A percentile compares a stretch with the other conserved stretches of the same genome.
phyloP scores from a whole-genome alignment of 2,329 filamentous ascomycete genomes.

The Cercospora nicotianae region DNA sequence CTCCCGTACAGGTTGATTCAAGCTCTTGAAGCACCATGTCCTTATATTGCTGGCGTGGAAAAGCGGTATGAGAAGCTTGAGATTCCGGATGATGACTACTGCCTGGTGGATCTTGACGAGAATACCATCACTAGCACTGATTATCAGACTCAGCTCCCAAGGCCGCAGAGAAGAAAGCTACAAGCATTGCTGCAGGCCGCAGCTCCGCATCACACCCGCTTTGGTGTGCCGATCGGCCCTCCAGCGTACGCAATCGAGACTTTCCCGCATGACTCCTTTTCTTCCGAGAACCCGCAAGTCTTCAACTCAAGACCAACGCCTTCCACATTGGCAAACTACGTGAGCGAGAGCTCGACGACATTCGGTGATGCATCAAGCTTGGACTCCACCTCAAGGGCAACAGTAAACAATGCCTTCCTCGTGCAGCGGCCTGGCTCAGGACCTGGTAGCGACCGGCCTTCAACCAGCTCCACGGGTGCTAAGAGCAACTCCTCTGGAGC shows the following conservation, averaged over 20 bases:
- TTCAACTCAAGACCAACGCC: slow-evolving; percentile 71
- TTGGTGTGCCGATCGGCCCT: slow-evolving; percentile 81
- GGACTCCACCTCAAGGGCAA: slow-evolving; percentile 53
- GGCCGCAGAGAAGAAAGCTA: slow-evolving; percentile 87
- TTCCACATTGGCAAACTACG: slow-evolving; percentile 79
- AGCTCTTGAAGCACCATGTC: slow-evolving; percentile 89
- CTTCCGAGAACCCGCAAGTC: slow-evolving; percentile 77
- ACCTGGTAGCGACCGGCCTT: slow-evolving; percentile 67
- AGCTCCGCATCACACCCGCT: slow-evolving; percentile 84
- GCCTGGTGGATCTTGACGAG: slow-evolving; percentile 88
- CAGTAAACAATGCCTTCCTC: slow-evolving; percentile 89
- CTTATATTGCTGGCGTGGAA: slow-evolving; percentile 96
- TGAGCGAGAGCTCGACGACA: slow-evolving; percentile 82
- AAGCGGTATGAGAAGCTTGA: slow-evolving; percentile 82
- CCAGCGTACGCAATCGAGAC: slow-evolving; percentile 91
- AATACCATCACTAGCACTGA: slow-evolving; percentile 84
- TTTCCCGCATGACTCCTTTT: slow-evolving; percentile 86
- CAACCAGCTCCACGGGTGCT: slow-evolving; percentile 60
- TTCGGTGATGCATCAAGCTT: slow-evolving; percentile 67
- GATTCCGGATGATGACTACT: slow-evolving; percentile 91
- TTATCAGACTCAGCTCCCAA: slow-evolving; percentile 74
- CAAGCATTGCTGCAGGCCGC: slow-evolving; percentile 83
- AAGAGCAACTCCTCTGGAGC: slow-evolving; percentile 39
- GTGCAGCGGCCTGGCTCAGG: slow-evolving; percentile 69
- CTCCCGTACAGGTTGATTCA: slow-evolving; percentile 84